These are phyloP conservation scores for Chlorophyllum brunneum DNA, from an alignment of 768 basidiomycete species.

Conservation along the genomic window DNA sequence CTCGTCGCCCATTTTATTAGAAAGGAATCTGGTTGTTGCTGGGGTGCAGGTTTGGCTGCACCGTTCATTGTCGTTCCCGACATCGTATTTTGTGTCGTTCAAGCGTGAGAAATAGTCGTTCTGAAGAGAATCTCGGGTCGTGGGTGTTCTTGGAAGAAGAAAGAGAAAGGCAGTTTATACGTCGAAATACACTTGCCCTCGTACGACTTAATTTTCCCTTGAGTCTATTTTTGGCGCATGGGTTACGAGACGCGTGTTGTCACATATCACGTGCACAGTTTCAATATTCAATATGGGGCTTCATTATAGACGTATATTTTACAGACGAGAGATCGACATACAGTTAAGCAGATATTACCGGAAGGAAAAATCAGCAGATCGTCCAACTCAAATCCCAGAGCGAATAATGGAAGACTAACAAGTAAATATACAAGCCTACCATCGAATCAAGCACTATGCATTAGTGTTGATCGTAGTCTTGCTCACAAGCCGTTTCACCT, in stretches of 20 bases:
- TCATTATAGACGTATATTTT: neutral
- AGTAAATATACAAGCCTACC: too few species aligned
- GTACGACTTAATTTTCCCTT: conserved; percentile 6
- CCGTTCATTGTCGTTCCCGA: conserved; percentile 8
- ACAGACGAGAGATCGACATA: neutral
- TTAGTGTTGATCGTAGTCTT: neutral
- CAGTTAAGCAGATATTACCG: too few species aligned
- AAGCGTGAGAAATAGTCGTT: neutral
- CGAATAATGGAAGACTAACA: too few species aligned
- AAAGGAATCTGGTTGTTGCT: conserved; percentile 13
- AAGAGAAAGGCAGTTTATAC: neutral
- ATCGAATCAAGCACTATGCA: neutral
- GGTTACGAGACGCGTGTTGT: neutral
- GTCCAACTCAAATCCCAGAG: neutral
- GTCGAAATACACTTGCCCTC: neutral
- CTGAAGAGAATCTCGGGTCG: neutral
- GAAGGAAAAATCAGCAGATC: too few species aligned
- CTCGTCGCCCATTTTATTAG: conserved; percentile 35
- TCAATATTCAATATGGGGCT: neutral
- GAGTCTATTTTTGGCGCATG: neutral
- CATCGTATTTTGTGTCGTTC: neutral
- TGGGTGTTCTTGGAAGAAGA: too few species aligned
- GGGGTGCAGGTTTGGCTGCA: conserved; percentile 8
- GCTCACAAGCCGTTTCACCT: conserved; percentile 19
- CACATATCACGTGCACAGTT: neutral